phyloP scores from a whole-genome alignment of 1,284 basidiomycete species.

The Trichosporon faecale region DNA sequence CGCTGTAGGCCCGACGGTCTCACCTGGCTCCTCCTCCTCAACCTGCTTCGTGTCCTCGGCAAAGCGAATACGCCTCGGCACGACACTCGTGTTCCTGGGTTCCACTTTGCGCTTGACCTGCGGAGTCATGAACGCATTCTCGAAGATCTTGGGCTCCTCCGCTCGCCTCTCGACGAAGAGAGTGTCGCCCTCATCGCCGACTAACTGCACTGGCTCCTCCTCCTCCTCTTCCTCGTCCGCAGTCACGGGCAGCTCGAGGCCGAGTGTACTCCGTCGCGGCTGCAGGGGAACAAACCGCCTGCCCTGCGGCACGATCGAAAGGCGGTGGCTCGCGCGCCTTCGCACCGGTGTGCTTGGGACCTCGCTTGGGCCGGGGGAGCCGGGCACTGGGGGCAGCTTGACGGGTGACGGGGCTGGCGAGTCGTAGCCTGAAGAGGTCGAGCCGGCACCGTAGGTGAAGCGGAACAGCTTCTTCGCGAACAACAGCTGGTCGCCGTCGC shows the following conservation, averaged over 20 bases:
- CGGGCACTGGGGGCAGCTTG: background rate
- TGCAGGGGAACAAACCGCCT: constrained; percentile 44
- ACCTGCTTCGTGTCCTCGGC: background rate
- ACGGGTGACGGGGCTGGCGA: constrained; percentile 10
- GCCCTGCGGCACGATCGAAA: constrained; percentile 44
- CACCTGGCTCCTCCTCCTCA: background rate
- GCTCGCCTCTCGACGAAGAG: constrained; percentile 42
- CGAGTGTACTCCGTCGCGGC: constrained; percentile 7
- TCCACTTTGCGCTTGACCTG: constrained; percentile 30
- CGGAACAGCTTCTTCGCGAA: constrained; percentile 48
- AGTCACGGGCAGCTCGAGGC: background rate
- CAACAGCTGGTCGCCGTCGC: constrained; percentile 40
- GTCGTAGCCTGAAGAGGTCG: constrained; percentile 7
- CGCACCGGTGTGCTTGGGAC: constrained; percentile 7
- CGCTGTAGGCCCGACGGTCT: background rate
- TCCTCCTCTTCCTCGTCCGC: constrained; percentile 15
- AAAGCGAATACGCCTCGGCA: constrained; percentile 27
- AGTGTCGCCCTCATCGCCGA: constrained; percentile 44
- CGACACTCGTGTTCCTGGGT: constrained; percentile 33
- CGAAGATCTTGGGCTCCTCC: constrained; percentile 24
- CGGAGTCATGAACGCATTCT: constrained; percentile 38
- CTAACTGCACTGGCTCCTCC: constrained; percentile 30
- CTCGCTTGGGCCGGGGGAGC: background rate
- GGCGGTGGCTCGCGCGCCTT: constrained; percentile 35
- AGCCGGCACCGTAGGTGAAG: constrained; percentile 40